Evolutionary conservation across 2,329 filamentous ascomycete species (phyloP), one percentile per base, ranked within the genome.

Genomic region (Venturia carpophila): DNA sequence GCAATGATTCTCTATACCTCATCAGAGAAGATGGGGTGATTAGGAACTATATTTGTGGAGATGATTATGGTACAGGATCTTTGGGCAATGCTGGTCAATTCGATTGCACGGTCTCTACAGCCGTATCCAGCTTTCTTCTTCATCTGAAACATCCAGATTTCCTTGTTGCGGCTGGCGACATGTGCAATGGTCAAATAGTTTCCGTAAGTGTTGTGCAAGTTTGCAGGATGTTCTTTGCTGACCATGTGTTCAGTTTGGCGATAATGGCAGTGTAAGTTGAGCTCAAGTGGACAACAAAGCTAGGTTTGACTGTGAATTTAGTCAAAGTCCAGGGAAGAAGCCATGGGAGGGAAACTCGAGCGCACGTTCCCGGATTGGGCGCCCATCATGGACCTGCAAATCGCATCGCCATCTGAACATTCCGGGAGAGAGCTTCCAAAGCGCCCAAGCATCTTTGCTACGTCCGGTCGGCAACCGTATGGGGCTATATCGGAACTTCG

Each of bases 21-120:
- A 90, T 89, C 13, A 86, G 92, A 64, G 93, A 97, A 76, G 93
- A 97, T 72, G 94, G 94, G 3, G 79, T 87, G 61, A 82, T 97
- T 11, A 83, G 87, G 64, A 90, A 88, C 68, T 55, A 81, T 81
- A 41, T 74, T 79, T 61, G 75, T 76, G 6, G 79, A 68, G 10
- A 70, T 71, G 11, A 70, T 70, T 15, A 68, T 10, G 64, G 64
- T 27, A 34, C 39, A 39, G 64, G 55, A 19, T 56, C 17, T 19
- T 11, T 61, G 24, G 42, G 64, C 11, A 64, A 83, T 64, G 80
- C 90, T 66, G 88, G 89, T 9, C 81, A 82, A 62, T 85, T 90
- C 68, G 81, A 84, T 63, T 89, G 88, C 70, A 90, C 89, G 67
- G 88, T 96, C 60, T 89, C 91, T 66, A 87, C 84, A 2, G 91